phyloP scores from a whole-genome alignment of 2,329 filamentous ascomycete genomes.

The Ceratocystis cubensis region DNA sequence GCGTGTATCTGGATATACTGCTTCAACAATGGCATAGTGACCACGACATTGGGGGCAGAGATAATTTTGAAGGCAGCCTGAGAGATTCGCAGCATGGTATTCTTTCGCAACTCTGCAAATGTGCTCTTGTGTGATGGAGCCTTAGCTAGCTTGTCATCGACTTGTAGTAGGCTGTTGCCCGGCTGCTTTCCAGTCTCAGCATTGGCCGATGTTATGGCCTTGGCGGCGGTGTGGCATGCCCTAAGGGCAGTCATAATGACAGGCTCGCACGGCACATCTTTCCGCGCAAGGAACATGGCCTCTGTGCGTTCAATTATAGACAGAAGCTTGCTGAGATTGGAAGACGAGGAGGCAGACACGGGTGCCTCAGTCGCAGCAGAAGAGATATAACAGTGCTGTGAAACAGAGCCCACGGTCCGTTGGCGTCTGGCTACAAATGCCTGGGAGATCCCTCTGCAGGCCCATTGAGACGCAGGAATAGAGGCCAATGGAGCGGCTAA shows the following conservation, averaged over 20 bases:
- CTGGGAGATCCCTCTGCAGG: not conserved
- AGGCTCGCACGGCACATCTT: slow-evolving; percentile 35
- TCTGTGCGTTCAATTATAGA: slow-evolving; percentile 33
- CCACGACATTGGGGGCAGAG: slow-evolving; percentile 62
- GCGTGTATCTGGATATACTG: slow-evolving; percentile 67
- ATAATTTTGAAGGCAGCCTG: slow-evolving; percentile 56
- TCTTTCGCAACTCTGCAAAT: slow-evolving; percentile 28
- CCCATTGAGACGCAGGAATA: not conserved
- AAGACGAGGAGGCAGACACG: slow-evolving; percentile 24
- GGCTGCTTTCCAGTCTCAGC: slow-evolving; percentile 11
- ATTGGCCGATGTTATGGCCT: slow-evolving; percentile 30
- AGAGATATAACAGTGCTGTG: not conserved
- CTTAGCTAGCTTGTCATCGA: slow-evolving; percentile 24
- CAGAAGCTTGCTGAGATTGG: slow-evolving; percentile 32
- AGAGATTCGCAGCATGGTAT: slow-evolving; percentile 42
- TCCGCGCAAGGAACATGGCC: slow-evolving; percentile 34
- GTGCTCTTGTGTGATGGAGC: slow-evolving; percentile 6
- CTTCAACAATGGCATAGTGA: slow-evolving; percentile 59
- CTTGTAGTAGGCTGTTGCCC: slow-evolving; percentile 26
- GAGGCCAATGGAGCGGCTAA: not conserved
- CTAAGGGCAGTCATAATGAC: slow-evolving; percentile 35
- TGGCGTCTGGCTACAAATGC: not conserved
- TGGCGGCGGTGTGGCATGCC: slow-evolving; percentile 35
- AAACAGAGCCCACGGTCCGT: not conserved
- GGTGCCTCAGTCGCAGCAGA: not conserved